phyloP scores from a whole-genome alignment of 805 yeast genomes.

The Pichia ethanolica region DNA sequence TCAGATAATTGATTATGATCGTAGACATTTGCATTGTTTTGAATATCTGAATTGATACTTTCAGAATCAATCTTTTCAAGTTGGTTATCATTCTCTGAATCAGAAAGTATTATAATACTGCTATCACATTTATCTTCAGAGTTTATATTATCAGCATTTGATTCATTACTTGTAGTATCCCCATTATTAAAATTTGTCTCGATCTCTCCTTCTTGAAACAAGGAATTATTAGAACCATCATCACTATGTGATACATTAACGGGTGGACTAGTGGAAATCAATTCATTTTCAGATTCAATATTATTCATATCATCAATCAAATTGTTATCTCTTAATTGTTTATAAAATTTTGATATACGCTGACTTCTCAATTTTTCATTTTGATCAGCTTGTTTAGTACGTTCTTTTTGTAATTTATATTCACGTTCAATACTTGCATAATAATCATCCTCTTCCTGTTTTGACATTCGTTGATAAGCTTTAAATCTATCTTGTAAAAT shows the following conservation, averaged over 20 bases:
- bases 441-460: constrained; percentile 30
- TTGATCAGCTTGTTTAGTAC: not conserved
- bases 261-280: too few relatives aligned
- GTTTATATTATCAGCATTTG: not conserved
- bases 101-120: not conserved
- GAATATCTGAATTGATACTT: too few relatives aligned
- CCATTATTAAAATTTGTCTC: too few relatives aligned
- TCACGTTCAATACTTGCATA: constrained; percentile 31
- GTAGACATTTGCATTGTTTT: too few relatives aligned
- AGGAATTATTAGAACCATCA: too few relatives aligned
- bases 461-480: constrained; percentile 24
- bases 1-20: too few relatives aligned
- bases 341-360: constrained; percentile 1
- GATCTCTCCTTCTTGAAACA: too few relatives aligned
- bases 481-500: constrained; percentile 28
- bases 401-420: constrained; percentile 10
- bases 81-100: not conserved
- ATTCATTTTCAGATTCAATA: too few relatives aligned
- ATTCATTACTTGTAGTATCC: not conserved
- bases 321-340: not conserved
- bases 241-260: too few relatives aligned
- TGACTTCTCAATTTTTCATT: constrained; percentile 1
- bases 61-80: not conserved
- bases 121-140: not conserved
- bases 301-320: not conserved